A percentile compares a stretch with the other conserved stretches of the same genome.
Evolutionary conservation across 768 basidiomycete genomes (phyloP).

Genomic region (Cubamyces sp.): DNA sequence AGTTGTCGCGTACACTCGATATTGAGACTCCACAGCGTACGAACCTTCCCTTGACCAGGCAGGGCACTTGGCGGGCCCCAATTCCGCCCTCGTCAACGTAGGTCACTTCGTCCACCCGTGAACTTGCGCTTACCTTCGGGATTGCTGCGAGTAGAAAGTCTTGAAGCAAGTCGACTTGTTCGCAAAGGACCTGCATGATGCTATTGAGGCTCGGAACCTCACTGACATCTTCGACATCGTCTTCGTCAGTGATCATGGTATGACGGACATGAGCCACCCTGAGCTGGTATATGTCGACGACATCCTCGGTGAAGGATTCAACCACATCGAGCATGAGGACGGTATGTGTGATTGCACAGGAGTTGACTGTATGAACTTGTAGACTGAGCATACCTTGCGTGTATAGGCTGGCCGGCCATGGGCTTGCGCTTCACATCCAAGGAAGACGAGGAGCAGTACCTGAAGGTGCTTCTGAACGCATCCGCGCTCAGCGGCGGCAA

Average conservation of each 20-base stretch:
- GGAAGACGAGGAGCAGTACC: slow-evolving; percentile 60
- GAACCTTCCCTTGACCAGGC: slow-evolving; percentile 89
- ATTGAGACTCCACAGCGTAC: slow-evolving; percentile 53
- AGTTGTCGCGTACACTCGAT: not conserved
- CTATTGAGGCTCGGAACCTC: slow-evolving; percentile 71
- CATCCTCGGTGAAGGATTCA: slow-evolving; percentile 66
- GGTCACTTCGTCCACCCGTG: slow-evolving; percentile 27
- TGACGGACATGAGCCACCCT: slow-evolving; percentile 85
- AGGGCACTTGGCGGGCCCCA: slow-evolving; percentile 73
- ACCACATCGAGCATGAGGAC: slow-evolving; percentile 71
- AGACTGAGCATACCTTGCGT: not conserved
- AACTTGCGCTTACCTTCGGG: not conserved
- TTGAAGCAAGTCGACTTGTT: slow-evolving; percentile 74
- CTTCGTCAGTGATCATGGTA: slow-evolving; percentile 92
- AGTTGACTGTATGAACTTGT: not conserved
- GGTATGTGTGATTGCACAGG: slow-evolving; percentile 42
- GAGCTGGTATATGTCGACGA: slow-evolving; percentile 82
- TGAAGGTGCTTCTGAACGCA: slow-evolving; percentile 57
- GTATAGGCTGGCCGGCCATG: slow-evolving; percentile 82
- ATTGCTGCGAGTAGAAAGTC: slow-evolving; percentile 50
- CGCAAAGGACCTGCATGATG: slow-evolving; percentile 66
- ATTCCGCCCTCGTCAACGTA: slow-evolving; percentile 72
- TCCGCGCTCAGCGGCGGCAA: slow-evolving; percentile 59
- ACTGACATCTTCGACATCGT: slow-evolving; percentile 84
- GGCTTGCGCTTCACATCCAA: slow-evolving; percentile 73